phyloP scores from a whole-genome alignment of 331 rosid genomes.

The Quercus lobata region DNA sequence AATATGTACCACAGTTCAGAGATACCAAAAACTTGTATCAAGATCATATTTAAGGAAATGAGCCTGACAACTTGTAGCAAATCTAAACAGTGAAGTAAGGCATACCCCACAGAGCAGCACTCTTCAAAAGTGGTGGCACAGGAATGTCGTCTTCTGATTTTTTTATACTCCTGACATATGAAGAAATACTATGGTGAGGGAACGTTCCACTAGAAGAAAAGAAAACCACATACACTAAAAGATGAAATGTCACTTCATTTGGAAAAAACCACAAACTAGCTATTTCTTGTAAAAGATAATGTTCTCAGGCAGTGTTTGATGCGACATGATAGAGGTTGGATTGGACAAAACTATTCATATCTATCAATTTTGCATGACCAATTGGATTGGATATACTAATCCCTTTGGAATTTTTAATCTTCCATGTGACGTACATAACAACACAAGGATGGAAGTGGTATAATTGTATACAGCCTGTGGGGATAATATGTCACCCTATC shows the following conservation, averaged over 20 bases:
- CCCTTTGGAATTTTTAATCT: neutral
- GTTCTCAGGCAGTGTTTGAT: neutral
- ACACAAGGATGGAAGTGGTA: neutral
- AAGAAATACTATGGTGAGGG: neutral
- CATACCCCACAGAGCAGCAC: constrained; percentile 95
- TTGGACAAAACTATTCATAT: neutral
- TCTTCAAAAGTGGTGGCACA: constrained; percentile 76
- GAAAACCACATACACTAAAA: neutral
- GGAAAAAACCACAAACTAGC: neutral
- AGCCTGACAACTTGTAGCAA: neutral
- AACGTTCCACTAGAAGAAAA: neutral
- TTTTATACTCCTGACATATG: constrained; percentile 53
- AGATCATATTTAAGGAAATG: neutral
- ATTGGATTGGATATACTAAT: neutral
- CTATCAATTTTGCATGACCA: neutral
- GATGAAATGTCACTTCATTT: neutral
- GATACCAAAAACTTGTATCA: neutral
- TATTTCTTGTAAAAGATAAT: neutral
- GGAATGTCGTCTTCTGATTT: constrained; percentile 84
- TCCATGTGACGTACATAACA: neutral
- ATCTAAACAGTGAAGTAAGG: constrained; percentile 19
- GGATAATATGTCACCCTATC: neutral
- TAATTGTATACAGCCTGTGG: neutral
- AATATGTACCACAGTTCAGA: neutral
- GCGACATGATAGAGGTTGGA: neutral